A percentile compares a stretch with the other conserved stretches of the same genome.
Evolutionary conservation across 2,329 filamentous ascomycete genomes (phyloP).

Genomic region (Plectosphaerella plurivora): DNA sequence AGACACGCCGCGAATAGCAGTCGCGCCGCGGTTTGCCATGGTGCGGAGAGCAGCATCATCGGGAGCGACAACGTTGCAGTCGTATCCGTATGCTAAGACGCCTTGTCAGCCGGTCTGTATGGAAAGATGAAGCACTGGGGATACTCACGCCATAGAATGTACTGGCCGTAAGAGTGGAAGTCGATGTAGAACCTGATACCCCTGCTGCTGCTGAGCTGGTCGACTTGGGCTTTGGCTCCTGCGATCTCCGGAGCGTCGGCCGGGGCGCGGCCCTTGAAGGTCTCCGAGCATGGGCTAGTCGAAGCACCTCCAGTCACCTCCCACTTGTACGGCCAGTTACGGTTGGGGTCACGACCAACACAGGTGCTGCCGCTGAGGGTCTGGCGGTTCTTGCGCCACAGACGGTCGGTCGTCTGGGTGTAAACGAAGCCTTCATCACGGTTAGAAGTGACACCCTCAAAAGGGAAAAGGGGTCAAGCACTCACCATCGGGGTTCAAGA

Average conservation of each 20-base stretch:
- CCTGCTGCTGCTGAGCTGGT: conserved; percentile 31
- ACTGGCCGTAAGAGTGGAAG: conserved; percentile 59
- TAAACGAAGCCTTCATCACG: conserved; percentile 34
- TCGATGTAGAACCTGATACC: conserved; percentile 61
- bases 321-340: conserved; percentile 50
- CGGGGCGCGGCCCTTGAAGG: conserved; percentile 33
- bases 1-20: conserved; percentile 10
- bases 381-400: conserved; percentile 50
- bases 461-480: no score
- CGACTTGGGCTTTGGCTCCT: conserved; percentile 40
- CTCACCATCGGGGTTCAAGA: conserved; percentile 43
- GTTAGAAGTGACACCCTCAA: no score
- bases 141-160: conserved; percentile 12
- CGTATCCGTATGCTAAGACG: conserved; percentile 8
- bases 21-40: conserved; percentile 7
- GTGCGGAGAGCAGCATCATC: conserved; percentile 5
- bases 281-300: conserved; percentile 42
- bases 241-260: conserved; percentile 41
- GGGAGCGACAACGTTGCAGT: conserved; percentile 10
- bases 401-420: conserved; percentile 38
- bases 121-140: no score
- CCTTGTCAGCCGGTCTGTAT: no score
- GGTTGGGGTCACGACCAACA: conserved; percentile 48
- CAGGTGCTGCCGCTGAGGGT: conserved; percentile 28
- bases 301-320: conserved; percentile 37